A percentile compares a stretch with the other conserved stretches of the same genome.
These are phyloP conservation scores for Cercospora brassicicola DNA, from an alignment of 2,329 filamentous ascomycete species.

Conservation along the genomic window DNA sequence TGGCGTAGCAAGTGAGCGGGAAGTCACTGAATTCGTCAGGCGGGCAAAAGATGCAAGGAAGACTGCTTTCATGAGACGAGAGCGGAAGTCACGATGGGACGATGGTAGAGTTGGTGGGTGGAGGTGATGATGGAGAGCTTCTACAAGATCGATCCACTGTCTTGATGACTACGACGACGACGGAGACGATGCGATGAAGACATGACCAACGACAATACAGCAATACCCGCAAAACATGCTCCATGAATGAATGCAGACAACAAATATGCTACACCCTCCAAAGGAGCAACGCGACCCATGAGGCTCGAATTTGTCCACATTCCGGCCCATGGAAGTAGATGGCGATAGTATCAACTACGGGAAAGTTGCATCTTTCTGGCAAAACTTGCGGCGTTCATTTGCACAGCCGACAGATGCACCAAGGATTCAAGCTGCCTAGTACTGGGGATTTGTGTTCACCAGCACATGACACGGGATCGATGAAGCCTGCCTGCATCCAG, in stretches of 20 bases:
- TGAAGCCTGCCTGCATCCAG: background rate
- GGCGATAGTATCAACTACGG: background rate
- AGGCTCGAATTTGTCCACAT: background rate
- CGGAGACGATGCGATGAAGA: background rate
- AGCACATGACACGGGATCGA: background rate
- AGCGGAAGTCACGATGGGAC: constrained; percentile 92
- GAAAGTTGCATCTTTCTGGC: background rate
- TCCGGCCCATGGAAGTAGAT: background rate
- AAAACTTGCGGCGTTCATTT: background rate
- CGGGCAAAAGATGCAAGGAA: constrained; percentile 78
- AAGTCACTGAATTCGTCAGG: constrained; percentile 80
- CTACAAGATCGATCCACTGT: background rate
- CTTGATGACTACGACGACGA: background rate
- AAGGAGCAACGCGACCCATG: background rate
- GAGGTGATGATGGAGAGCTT: constrained; percentile 56
- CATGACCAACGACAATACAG: background rate
- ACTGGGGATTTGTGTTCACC: background rate
- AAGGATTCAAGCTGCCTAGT: background rate
- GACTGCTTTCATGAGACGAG: constrained; percentile 74
- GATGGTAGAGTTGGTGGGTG: constrained; percentile 93
- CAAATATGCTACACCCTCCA: background rate
- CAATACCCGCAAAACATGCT: background rate
- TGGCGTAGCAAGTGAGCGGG: constrained; percentile 69
- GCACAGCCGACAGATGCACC: background rate
- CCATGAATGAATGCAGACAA: background rate